phyloP scores from a whole-genome alignment of 2,329 filamentous ascomycete genomes.

The Chaetomium strumarium region DNA sequence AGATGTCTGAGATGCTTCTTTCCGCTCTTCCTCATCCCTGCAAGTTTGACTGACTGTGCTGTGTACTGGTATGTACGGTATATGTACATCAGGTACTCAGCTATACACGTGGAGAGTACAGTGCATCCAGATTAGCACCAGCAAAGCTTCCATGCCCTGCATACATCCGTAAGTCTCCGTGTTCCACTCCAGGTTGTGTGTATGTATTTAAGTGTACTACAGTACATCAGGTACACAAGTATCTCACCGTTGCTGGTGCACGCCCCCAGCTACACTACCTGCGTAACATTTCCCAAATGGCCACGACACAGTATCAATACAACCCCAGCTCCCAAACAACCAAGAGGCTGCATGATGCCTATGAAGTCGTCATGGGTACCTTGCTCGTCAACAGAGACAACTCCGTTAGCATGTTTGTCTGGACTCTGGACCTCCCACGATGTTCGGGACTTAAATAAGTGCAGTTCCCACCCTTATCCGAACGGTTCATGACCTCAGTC shows the following conservation, averaged over 20 bases:
- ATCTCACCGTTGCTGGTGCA: constrained; percentile 12
- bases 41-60: constrained; percentile 3
- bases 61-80: too few relatives aligned
- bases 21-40: constrained; percentile 19
- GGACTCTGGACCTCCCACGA: constrained; percentile 13
- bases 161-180: too few relatives aligned
- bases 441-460: constrained; percentile 25
- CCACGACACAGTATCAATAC: not conserved
- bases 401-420: constrained; percentile 10
- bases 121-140: too few relatives aligned
- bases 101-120: too few relatives aligned
- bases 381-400: constrained; percentile 14
- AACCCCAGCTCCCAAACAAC: constrained; percentile 2
- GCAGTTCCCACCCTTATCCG: constrained; percentile 16
- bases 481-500: not conserved
- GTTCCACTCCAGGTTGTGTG: too few relatives aligned
- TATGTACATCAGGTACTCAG: too few relatives aligned
- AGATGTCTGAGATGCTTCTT: constrained; percentile 10
- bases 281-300: not conserved
- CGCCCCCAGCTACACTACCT: constrained; percentile 15
- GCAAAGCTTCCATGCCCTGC: too few relatives aligned
- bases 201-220: too few relatives aligned
- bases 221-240: not conserved
- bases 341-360: constrained; percentile 19
- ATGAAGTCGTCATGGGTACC: constrained; percentile 20